A percentile compares a stretch with the other conserved stretches of the same genome.
phyloP scores from a whole-genome alignment of 371 early-diverging fungal species.

The Rhizopus delemar region DNA sequence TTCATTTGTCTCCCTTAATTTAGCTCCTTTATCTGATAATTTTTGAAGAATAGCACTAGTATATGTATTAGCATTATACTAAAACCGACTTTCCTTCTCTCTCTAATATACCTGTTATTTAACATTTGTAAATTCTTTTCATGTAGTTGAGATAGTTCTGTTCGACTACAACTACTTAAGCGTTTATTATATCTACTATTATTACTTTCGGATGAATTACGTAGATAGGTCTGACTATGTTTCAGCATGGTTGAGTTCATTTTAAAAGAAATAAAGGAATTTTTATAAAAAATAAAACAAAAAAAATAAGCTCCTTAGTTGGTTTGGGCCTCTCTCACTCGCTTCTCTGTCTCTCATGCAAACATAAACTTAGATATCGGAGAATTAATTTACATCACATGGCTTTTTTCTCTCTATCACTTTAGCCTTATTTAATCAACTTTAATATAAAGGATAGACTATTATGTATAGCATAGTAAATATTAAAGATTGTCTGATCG shows the following conservation, averaged over 20 bases:
- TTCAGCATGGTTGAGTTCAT: constrained; percentile 74
- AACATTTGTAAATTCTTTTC: constrained; percentile 12
- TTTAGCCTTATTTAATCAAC: too few species aligned
- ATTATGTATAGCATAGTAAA: too few species aligned
- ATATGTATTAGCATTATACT: neutral
- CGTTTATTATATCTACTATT: neutral
- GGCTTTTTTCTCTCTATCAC: neutral
- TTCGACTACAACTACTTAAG: constrained; percentile 4
- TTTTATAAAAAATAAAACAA: neutral
- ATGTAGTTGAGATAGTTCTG: constrained; percentile 8
- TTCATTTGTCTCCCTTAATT: constrained; percentile 11
- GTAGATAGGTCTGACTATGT: neutral
- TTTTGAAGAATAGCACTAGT: neutral
- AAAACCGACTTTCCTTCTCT: neutral
- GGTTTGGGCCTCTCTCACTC: neutral
- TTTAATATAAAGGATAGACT: too few species aligned
- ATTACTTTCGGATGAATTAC: neutral
- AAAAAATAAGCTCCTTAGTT: constrained; percentile 1
- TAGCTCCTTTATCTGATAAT: constrained; percentile 13
- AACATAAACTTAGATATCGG: neutral
- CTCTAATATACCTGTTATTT: constrained; percentile 5
- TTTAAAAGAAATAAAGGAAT: constrained; percentile 82
- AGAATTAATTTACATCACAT: neutral
- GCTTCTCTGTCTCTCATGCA: neutral
- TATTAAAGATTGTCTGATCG: too few species aligned